These are phyloP conservation scores for Backusella parvicylindrica DNA, from an alignment of 192 early-diverging fungal species.

Conservation along the genomic window DNA sequence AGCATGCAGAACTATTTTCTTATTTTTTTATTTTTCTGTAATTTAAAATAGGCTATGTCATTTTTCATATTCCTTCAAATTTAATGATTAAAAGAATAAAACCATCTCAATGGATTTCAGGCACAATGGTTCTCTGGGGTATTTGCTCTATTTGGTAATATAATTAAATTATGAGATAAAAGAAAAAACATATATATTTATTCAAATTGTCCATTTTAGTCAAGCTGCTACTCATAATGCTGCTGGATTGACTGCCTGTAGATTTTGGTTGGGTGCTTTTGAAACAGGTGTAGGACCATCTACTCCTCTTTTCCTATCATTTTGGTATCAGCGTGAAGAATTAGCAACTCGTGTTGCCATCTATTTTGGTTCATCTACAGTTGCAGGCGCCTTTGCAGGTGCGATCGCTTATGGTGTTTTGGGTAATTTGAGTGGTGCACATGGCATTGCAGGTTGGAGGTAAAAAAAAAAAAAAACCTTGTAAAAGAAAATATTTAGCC, in stretches of 20 bases:
- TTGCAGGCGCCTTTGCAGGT: constrained; percentile 76
- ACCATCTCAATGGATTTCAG: constrained; percentile 28
- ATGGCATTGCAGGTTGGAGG: constrained; percentile 58
- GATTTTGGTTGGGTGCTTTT: constrained; percentile 27
- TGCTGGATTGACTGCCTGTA: constrained; percentile 25
- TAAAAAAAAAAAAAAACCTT: neutral
- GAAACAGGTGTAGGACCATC: constrained; percentile 23
- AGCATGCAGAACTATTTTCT: neutral
- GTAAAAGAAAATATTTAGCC: neutral
- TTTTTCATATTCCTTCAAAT: constrained; percentile 28
- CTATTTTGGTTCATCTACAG: constrained; percentile 65
- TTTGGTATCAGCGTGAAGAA: constrained; percentile 24
- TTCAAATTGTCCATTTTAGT: neutral
- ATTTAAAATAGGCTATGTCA: constrained; percentile 19
- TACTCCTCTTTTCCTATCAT: constrained; percentile 19
- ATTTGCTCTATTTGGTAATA: constrained; percentile 22
- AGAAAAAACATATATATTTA: neutral
- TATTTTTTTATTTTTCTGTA: neutral
- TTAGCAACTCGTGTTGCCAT: constrained; percentile 42
- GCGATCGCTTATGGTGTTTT: constrained; percentile 67
- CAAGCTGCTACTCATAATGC: constrained; percentile 26
- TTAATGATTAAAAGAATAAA: constrained; percentile 21
- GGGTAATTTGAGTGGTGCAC: constrained; percentile 41
- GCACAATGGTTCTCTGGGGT: constrained; percentile 30
- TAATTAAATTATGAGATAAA: neutral